A percentile compares a stretch with the other conserved stretches of the same genome.
phyloP scores from a whole-genome alignment of 768 basidiomycete genomes.

The Holtermannia corniformis region DNA sequence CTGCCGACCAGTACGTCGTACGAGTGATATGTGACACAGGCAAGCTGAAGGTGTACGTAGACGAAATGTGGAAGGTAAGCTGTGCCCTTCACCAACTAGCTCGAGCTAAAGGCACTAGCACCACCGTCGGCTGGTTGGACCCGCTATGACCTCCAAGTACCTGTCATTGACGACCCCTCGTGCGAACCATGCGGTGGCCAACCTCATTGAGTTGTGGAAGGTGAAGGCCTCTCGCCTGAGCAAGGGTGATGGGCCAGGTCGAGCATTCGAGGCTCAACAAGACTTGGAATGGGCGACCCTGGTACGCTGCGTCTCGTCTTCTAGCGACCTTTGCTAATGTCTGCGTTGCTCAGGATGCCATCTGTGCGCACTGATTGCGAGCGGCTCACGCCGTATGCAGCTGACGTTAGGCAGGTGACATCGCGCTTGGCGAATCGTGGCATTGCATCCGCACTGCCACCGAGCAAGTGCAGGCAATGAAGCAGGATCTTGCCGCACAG shows the following conservation, averaged over 20 bases:
- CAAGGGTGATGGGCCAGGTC: conserved; percentile 5
- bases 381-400: not conserved
- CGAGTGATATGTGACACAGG: conserved; percentile 12
- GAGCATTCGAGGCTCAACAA: conserved; percentile 12
- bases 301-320: conserved; percentile 10
- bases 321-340: not conserved
- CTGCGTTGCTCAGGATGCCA: conserved; percentile 21
- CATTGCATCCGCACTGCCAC: conserved; percentile 5
- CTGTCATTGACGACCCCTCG: conserved; percentile 21
- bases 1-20: no score
- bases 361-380: conserved; percentile 12
- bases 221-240: conserved; percentile 6
- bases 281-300: conserved; percentile 24
- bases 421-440: conserved; percentile 29
- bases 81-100: no score
- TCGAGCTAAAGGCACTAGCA: no score
- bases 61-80: conserved; percentile 1
- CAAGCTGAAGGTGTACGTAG: not conserved
- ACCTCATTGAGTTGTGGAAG: conserved; percentile 20
- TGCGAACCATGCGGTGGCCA: conserved; percentile 11
- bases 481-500: not conserved
- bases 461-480: conserved; percentile 8
- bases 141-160: conserved; percentile 33
- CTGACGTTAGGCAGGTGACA: conserved; percentile 10
- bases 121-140: conserved; percentile 28